phyloP scores from a whole-genome alignment of 2,329 filamentous ascomycete genomes.

The Aspergillus nomiae region DNA sequence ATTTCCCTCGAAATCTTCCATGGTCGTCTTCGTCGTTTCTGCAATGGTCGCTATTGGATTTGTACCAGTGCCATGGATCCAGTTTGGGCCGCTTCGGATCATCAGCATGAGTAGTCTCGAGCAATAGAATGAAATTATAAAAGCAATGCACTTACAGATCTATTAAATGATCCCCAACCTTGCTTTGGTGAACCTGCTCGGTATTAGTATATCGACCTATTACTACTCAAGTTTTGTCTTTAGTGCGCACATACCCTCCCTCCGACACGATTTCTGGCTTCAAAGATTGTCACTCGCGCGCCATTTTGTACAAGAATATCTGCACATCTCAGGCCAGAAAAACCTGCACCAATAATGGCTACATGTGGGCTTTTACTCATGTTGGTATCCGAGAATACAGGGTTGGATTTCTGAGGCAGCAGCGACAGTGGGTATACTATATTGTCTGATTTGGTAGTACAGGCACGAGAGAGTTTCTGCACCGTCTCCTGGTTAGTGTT shows the following conservation, averaged over 20 bases:
- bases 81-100: constrained; percentile 59
- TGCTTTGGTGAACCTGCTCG: constrained; percentile 52
- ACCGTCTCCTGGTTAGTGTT: too few species aligned
- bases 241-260: constrained; percentile 51
- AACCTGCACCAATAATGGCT: constrained; percentile 62
- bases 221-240: neutral
- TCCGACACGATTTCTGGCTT: constrained; percentile 60
- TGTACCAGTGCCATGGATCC: constrained; percentile 63
- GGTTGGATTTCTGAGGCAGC: neutral
- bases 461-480: too few species aligned
- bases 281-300: constrained; percentile 60
- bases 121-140: too few species aligned
- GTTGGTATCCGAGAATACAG: neutral
- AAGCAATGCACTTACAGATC: constrained; percentile 53
- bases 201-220: constrained; percentile 10
- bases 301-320: constrained; percentile 60
- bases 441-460: too few species aligned
- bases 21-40: constrained; percentile 51
- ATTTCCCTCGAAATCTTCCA: constrained; percentile 56
- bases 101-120: constrained; percentile 15
- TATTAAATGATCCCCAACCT: constrained; percentile 52
- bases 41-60: constrained; percentile 64
- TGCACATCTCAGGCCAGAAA: constrained; percentile 62
- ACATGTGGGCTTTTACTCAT: constrained; percentile 50
- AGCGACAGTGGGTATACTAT: neutral